Conservation (phyloP, 192 early-diverging fungal genomes). For the Obelidium mucronatum region DNA sequence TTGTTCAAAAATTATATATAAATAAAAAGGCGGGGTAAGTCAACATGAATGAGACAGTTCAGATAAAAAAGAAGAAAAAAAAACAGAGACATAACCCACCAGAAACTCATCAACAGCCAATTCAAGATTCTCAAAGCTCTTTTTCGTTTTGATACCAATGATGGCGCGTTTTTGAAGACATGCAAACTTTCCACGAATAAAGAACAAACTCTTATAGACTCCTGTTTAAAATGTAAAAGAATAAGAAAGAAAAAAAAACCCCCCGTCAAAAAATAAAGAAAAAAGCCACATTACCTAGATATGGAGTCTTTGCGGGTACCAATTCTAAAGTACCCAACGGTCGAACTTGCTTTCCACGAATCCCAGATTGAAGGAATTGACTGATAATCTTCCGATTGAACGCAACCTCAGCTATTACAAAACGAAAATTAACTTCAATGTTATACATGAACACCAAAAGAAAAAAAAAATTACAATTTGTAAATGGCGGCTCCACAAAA, state of each 20-base stretch:
- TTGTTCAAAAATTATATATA: no score
- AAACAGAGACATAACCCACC: constrained; percentile 39
- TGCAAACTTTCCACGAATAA: constrained; percentile 29
- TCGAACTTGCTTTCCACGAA: not conserved
- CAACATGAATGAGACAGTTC: no score
- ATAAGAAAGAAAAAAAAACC: no score
- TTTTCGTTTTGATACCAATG: constrained; percentile 38
- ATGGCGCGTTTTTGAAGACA: constrained; percentile 6
- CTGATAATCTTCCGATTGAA: constrained; percentile 12
- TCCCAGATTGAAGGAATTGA: not conserved
- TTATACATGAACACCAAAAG: no score
- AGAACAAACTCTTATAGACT: constrained; percentile 25
- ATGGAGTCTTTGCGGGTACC: not conserved
- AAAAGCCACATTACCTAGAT: no score
- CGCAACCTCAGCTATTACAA: constrained; percentile 3
- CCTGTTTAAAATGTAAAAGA: no score
- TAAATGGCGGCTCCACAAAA: constrained; percentile 29
- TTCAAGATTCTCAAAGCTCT: constrained; percentile 63
- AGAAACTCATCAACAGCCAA: constrained; percentile 60
- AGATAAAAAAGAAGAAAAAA: constrained; percentile 9
- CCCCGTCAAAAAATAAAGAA: no score
- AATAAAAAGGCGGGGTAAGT: no score
- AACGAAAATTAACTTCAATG: not conserved
- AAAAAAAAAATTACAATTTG: constrained; percentile 13
- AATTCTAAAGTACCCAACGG: not conserved